Percentiles rank a stretch among this genome's conserved stretches.
phyloP scores from a whole-genome alignment of 805 yeast species.

The Metschnikowia aberdeeniae region DNA sequence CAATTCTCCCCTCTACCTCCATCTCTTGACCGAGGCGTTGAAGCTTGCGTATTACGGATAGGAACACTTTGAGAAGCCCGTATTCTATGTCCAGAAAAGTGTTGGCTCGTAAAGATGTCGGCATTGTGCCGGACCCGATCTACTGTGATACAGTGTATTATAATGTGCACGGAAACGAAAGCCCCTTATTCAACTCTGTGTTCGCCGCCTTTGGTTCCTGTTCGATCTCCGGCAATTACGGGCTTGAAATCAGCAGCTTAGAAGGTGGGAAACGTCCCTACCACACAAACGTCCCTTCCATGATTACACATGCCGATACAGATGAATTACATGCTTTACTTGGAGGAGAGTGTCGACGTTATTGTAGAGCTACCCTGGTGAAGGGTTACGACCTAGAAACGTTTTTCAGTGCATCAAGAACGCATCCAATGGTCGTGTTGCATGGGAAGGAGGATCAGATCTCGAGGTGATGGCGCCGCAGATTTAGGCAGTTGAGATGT shows the following conservation, averaged over 20 bases:
- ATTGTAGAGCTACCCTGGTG: constrained; percentile 44
- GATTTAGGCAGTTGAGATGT: constrained; percentile 17
- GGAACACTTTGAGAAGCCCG: constrained; percentile 49
- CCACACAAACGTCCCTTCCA: constrained; percentile 81
- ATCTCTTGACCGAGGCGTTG: constrained; percentile 63
- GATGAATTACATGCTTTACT: constrained; percentile 52
- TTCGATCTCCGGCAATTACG: constrained; percentile 58
- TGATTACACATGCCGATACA: constrained; percentile 48
- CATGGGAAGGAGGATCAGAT: constrained; percentile 72
- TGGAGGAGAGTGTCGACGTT: constrained; percentile 58
- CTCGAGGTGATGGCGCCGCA: constrained; percentile 82
- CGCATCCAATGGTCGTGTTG: constrained; percentile 38
- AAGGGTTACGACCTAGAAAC: constrained; percentile 39
- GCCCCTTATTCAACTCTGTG: constrained; percentile 75
- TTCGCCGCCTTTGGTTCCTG: constrained; percentile 68
- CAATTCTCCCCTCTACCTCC: constrained; percentile 69
- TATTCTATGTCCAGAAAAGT: constrained; percentile 6
- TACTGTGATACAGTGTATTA: constrained; percentile 17
- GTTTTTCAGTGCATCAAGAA: constrained; percentile 63
- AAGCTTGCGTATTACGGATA: constrained; percentile 73
- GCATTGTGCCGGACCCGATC: constrained; percentile 15
- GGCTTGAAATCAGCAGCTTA: constrained; percentile 61
- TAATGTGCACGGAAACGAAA: constrained; percentile 38
- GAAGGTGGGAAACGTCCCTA: constrained; percentile 73
- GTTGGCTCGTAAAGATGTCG: constrained; percentile 12